Conservation (phyloP, 176 grass and related monocot genomes). For the Cenchrus fungigraminus region DNA sequence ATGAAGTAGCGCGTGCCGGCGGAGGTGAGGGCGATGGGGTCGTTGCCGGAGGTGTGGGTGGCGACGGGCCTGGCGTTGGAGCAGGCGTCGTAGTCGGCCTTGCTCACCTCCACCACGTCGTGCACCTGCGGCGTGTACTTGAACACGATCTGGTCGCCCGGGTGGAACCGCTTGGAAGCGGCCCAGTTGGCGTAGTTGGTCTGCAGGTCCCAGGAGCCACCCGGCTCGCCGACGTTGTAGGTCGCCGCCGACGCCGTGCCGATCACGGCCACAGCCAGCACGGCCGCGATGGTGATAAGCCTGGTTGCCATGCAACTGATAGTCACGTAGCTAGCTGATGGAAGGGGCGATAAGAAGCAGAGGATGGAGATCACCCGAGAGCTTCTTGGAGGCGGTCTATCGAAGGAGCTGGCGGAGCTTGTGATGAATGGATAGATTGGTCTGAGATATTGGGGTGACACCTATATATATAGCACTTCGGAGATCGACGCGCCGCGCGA, state of each 20-base stretch:
- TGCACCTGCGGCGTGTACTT: slow-evolving; percentile 38
- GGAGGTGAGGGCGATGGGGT: slow-evolving; percentile 27
- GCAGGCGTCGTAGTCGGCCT: slow-evolving; percentile 54
- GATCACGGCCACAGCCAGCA: slow-evolving; percentile 21
- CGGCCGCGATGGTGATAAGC: slow-evolving; percentile 13
- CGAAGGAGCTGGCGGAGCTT: not conserved
- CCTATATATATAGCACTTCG: too few relatives aligned
- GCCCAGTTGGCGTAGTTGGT: slow-evolving; percentile 61
- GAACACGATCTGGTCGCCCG: slow-evolving; percentile 50
- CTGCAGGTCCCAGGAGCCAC: slow-evolving; percentile 46
- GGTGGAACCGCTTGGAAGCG: slow-evolving; percentile 50
- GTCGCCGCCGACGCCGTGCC: slow-evolving; percentile 41
- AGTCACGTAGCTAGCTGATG: not conserved
- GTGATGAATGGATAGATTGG: not conserved
- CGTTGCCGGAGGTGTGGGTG: slow-evolving; percentile 40
- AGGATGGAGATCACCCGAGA: slow-evolving; percentile 2
- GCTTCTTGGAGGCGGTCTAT: not conserved
- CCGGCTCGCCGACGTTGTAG: slow-evolving; percentile 57
- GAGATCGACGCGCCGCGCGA: too few relatives aligned
- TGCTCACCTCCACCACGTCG: slow-evolving; percentile 62
- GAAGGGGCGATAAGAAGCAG: slow-evolving; percentile 20
- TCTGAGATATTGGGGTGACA: not conserved
- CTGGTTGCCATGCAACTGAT: not conserved
- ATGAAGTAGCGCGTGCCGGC: slow-evolving; percentile 63
- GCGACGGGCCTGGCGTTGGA: slow-evolving; percentile 21